A percentile compares a stretch with the other conserved stretches of the same genome.
These are phyloP conservation scores for Monosporozyma aerobia DNA, from an alignment of 805 yeast species.

Conservation along the genomic window DNA sequence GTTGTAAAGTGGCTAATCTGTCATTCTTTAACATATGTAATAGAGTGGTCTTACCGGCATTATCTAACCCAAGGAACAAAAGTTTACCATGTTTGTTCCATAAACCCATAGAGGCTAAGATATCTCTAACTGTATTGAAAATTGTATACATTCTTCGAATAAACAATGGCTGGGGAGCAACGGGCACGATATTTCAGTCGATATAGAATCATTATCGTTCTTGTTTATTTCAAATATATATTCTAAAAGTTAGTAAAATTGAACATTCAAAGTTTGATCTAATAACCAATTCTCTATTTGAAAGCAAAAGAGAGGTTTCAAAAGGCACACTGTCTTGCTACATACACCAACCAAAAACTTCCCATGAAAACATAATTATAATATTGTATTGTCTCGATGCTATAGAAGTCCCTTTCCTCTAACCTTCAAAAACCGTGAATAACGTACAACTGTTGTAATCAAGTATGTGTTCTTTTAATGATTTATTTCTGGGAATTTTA, in stretches of 20 bases:
- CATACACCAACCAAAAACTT: slow-evolving; percentile 31
- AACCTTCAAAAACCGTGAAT: background rate
- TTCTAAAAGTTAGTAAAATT: background rate
- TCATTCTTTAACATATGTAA: slow-evolving; percentile 86
- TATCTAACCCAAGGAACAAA: slow-evolving; percentile 90
- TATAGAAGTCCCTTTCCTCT: background rate
- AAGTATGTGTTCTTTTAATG: background rate
- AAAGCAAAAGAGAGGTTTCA: background rate
- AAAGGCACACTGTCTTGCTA: slow-evolving; percentile 1
- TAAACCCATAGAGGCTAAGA: slow-evolving; percentile 68
- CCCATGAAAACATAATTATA: slow-evolving; percentile 21
- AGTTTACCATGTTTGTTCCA: slow-evolving; percentile 95
- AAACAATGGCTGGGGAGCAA: background rate
- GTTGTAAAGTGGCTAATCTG: slow-evolving; percentile 94
- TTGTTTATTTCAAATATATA: background rate
- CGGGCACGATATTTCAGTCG: background rate
- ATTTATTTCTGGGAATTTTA: background rate
- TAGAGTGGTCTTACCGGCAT: slow-evolving; percentile 93
- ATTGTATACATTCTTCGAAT: background rate
- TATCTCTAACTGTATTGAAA: slow-evolving; percentile 48
- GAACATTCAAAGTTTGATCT: background rate
- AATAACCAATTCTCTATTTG: background rate
- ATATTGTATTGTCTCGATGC: background rate
- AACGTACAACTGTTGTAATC: background rate
- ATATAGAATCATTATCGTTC: background rate